These are phyloP conservation scores for Trichoderma sp. DNA, from an alignment of 2,329 filamentous ascomycete species.

Conservation along the genomic window DNA sequence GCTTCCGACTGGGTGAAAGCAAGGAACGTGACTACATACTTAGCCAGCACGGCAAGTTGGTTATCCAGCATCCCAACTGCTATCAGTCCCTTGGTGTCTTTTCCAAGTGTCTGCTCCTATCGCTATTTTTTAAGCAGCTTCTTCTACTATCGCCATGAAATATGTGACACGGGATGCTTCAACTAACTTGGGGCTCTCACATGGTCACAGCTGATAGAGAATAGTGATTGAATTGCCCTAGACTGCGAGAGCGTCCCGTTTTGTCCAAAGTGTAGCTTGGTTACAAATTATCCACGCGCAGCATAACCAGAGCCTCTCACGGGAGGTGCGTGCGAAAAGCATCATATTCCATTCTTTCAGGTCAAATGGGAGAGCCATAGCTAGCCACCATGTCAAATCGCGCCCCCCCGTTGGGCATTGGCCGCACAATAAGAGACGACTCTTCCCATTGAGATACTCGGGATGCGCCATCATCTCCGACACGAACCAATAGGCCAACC, in stretches of 20 bases:
- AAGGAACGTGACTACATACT: not conserved
- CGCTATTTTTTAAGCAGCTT: no score
- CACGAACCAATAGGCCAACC: not conserved
- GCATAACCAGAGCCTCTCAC: not conserved
- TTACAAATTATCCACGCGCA: not conserved
- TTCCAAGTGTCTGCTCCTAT: no score
- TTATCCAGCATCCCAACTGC: not conserved
- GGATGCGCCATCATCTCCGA: not conserved
- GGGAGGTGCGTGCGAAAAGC: not conserved
- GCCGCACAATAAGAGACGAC: not conserved
- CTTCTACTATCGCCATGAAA: not conserved
- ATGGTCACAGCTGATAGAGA: not conserved
- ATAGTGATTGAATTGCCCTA: not conserved
- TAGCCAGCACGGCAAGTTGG: not conserved
- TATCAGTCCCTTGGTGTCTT: not conserved
- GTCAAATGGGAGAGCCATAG: not conserved
- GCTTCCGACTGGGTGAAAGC: not conserved
- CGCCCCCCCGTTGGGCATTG: not conserved
- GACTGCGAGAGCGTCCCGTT: not conserved
- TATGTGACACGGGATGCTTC: not conserved
- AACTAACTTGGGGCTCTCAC: not conserved
- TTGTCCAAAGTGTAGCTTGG: not conserved
- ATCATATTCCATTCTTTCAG: not conserved
- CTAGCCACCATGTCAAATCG: not conserved
- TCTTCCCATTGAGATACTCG: not conserved